phyloP scores from a whole-genome alignment of 192 early-diverging fungal species.

The Bifiguratus adelaidae region DNA sequence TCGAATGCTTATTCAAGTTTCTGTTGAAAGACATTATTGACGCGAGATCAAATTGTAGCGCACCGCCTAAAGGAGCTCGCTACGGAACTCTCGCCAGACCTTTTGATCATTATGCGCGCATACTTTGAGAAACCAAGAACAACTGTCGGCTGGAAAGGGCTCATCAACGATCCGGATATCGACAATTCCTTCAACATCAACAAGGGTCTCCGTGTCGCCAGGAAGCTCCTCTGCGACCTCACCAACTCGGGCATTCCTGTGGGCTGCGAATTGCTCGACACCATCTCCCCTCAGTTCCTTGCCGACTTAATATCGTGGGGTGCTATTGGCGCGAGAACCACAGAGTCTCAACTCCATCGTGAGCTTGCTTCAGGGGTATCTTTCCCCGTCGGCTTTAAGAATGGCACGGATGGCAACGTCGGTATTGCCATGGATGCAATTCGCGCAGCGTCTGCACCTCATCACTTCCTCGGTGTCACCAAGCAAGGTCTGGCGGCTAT shows the following conservation, averaged over 20 bases:
- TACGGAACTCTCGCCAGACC: constrained; percentile 58
- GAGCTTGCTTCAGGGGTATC: constrained; percentile 91
- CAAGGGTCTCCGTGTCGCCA: constrained; percentile 83
- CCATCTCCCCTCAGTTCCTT: constrained; percentile 93
- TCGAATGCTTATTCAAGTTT: no score
- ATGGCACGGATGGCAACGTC: constrained; percentile 90
- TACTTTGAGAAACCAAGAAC: constrained; percentile 99
- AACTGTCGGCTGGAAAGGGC: constrained; percentile 84
- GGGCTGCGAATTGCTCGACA: constrained; percentile 87
- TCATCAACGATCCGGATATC: constrained; percentile 75
- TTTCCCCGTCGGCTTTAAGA: constrained; percentile 98
- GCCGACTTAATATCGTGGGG: constrained; percentile 93
- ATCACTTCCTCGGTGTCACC: constrained; percentile 91
- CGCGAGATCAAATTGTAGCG: not conserved
- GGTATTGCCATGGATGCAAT: constrained; percentile 67
- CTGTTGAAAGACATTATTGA: no score
- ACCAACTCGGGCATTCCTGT: constrained; percentile 78
- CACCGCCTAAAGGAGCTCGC: not conserved
- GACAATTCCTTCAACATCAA: constrained; percentile 87
- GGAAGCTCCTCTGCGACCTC: constrained; percentile 68
- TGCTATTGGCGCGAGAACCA: constrained; percentile 94
- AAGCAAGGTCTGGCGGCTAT: constrained; percentile 91
- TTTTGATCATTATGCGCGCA: constrained; percentile 88
- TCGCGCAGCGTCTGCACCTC: constrained; percentile 58
- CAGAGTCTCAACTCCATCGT: constrained; percentile 90